Evolutionary conservation across 345 rosid species (phyloP), one percentile per base, ranked within the genome.

Genomic region (Durio zibethinus): DNA sequence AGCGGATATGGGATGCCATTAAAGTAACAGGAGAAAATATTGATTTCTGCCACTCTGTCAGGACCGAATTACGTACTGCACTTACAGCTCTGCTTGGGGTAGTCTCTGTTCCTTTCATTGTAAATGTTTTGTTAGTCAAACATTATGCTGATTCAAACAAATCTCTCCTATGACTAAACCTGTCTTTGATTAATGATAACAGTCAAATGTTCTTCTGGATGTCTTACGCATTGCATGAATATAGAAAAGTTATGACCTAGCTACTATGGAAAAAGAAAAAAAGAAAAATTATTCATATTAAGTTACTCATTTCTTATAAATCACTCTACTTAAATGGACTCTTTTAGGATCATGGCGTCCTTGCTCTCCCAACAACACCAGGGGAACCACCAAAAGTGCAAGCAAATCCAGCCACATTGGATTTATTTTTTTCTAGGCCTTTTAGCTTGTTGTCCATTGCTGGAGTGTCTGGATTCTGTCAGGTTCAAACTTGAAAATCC

Each of bases 381-480:
- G 96, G 89, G 53, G 91, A 84, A 75, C 98, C 96, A 60, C 98
- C 98, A 10, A 89, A 93, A 80, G 88, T 91, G 12, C 84, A 90
- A 52, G 85, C 85, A 36, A 91, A 93, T 76, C 75, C 91, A 71
- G 71, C 82, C 0, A 73, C 83, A 54, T 83, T 91, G 18, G 97
- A 93, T 79, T 53, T 77, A 18, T 86, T 87, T 33, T 80, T 87
- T 11, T 85, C 81, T 38, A 85, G 84, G 86, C 91, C 97, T 62
- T 93, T 89, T 29, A 85, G 94, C 84, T 87, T 93, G 84, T 86
- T 90, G 64, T 90, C 94, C 1, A 80, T 95, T 53, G 89, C 93
- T 8, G 97, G 93, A 29, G 86, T 90, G 53, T 95, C 98, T 33
- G 97, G 99, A 73, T 89, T 89, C 83, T 95, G 98, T 82, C 99